Base-by-base conservation (phyloP, 208 protist species). In the Trypanosoma caninum region DNA sequence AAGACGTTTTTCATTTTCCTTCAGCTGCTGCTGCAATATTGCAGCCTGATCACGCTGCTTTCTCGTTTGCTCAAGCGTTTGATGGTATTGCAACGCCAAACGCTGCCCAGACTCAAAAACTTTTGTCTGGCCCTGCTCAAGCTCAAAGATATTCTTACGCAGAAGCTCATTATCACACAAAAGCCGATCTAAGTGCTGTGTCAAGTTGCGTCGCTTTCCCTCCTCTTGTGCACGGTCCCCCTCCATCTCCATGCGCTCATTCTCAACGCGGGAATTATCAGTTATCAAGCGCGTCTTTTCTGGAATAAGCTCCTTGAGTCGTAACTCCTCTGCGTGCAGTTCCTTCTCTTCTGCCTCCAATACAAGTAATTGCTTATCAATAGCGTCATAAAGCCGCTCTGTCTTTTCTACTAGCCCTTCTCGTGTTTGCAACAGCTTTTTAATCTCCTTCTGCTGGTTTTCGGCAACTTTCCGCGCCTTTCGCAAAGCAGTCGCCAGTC, bases 11-110 rank as follows among this genome's bases (percentile, higher is more conserved):
- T 99, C 93, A 46, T 86, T 82, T 4, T 90, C 77, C 0, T 67
- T 78, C 20, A 94, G 80, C 51, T 92, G 69, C 65, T 97, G 97
- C 47, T 98, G 80, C 2, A 99, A 77, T 27, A 95, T 66, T 23
- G 81, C 77, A 10, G 84, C 78, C 37, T 88, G 76, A 53, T 86
- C 80, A 44, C 97, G 86, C 30, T 82, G 55, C 2, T 86, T 69
- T 40, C 96, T 93, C 33, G 98, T 86, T 41, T 97, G 84, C 55
- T 99, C 96, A 6, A 98, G 67, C 22, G 89, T 87, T 66, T 97
- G 80, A 45, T 95, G 81, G 69, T 97, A 97, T 58, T 82, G 75
- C 2, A 94, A 50, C 23, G 80, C 76, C 25, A 80, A 77, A 16
- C 83, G 71, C 51, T 96, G 81, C 16, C 88, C 90, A 27, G 92